phyloP scores from a whole-genome alignment of 1,284 basidiomycete genomes.

The Malassezia yamatoensis region DNA sequence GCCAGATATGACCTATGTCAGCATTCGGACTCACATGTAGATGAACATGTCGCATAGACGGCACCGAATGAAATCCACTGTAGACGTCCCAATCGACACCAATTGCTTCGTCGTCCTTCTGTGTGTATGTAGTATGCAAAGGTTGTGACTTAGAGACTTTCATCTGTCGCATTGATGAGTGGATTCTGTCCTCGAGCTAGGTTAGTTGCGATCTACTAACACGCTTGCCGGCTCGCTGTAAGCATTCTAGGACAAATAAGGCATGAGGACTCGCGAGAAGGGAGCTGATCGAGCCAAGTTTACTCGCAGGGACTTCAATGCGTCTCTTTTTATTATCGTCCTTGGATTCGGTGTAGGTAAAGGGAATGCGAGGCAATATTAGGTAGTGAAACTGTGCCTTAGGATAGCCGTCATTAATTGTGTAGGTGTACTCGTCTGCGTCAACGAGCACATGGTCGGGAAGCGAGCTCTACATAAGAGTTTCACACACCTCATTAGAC shows the following conservation, averaged over 20 bases:
- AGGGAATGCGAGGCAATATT: slow-evolving; percentile 8
- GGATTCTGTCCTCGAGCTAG: slow-evolving; percentile 53
- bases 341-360: not conserved
- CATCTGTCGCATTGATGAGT: slow-evolving; percentile 67
- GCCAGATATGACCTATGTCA: slow-evolving; percentile 78
- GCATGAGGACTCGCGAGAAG: slow-evolving; percentile 32
- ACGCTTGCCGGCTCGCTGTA: slow-evolving; percentile 20
- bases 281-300: slow-evolving; percentile 21
- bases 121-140: not conserved
- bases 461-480: not conserved
- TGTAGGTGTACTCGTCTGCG: slow-evolving; percentile 55
- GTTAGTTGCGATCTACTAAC: slow-evolving; percentile 10
- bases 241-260: slow-evolving; percentile 20
- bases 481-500: not conserved
- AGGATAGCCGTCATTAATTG: slow-evolving; percentile 73
- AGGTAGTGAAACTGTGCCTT: slow-evolving; percentile 51
- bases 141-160: not conserved
- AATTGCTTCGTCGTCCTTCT: slow-evolving; percentile 3
- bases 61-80: slow-evolving; percentile 73
- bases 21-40: slow-evolving; percentile 50
- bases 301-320: not conserved
- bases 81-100: slow-evolving; percentile 25
- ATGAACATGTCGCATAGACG: slow-evolving; percentile 51
- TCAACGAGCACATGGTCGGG: slow-evolving; percentile 57
- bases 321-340: not conserved